Evolutionary conservation across 202 grass and related monocot genomes (phyloP), one percentile per base, ranked within the genome.

Genomic region (Saccharum hybrid): DNA sequence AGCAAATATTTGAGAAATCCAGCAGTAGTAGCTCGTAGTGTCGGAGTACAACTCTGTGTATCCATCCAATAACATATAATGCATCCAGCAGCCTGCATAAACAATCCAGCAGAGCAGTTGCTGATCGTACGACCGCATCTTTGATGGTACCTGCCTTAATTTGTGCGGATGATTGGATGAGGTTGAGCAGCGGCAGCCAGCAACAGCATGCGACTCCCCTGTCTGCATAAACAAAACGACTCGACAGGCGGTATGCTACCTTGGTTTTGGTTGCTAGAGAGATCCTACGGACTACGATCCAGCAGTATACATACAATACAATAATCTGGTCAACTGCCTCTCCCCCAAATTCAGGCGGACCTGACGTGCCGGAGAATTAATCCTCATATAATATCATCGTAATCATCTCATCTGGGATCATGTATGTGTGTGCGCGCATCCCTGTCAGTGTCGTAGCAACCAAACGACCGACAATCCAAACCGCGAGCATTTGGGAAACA

Each of bases 261-360:
- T 46, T 12, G 42, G 42, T 11, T 85, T 72, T 78, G 66, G 54
- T 61, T 63, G 64, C 39, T 63, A 16, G 39, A 78, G 40, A 72
- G 67, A 82, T 21, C 1, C 2, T 19, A 41, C 28, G 28, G 28
- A 28, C 10, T 48, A 48, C 7, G 28, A 65, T 33, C 28, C 11
- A 6, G 30, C 28, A 51, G 42, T 40, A 40, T 8, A 38, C 28
- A 6, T 65, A 34, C 0, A 18, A 9, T 36, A 66, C 33, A 66
- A 1, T 45, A 69, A 37, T 23, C 10, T 37, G 81, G 81, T 78
- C 83, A 78, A 78, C 77, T 52, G 52, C 13, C 74, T 84, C 28
- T 18, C 74, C 64, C 19, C 15, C 4, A 48, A 61, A 77, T 78
- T 84, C 64, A 84, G 82, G 82, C 49, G 7, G 37, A 1, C 39